These are phyloP conservation scores for Sindora glabra DNA, from an alignment of 306 rosid genomes.

Conservation along the genomic window DNA sequence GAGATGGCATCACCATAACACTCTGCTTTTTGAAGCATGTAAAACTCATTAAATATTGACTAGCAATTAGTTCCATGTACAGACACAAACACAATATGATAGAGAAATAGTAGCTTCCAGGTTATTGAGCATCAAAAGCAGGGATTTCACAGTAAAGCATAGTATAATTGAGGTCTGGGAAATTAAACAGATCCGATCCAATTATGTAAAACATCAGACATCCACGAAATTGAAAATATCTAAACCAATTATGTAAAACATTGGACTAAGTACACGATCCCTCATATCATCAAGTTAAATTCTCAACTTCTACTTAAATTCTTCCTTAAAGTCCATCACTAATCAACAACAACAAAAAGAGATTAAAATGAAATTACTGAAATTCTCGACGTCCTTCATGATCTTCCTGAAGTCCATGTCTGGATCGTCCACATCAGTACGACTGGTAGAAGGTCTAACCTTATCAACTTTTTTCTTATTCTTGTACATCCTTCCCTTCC, in stretches of 20 bases:
- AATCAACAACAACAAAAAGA: background rate
- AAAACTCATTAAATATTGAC: no score
- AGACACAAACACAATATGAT: no score
- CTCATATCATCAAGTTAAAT: background rate
- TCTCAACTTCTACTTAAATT: background rate
- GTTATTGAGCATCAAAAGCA: no score
- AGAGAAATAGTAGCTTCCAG: no score
- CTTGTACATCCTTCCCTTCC: slow-evolving; percentile 16
- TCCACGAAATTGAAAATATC: no score
- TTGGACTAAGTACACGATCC: background rate
- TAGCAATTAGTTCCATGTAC: no score
- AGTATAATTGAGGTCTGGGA: no score
- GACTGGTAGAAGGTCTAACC: background rate
- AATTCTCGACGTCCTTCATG: slow-evolving; percentile 32
- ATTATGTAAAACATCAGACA: no score
- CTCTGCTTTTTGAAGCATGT: no score
- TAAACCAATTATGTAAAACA: background rate
- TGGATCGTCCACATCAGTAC: background rate
- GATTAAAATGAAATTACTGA: slow-evolving; percentile 8
- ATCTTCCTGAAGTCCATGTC: slow-evolving; percentile 32
- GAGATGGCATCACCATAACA: no score
- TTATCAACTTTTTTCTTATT: slow-evolving; percentile 20
- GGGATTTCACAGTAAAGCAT: no score
- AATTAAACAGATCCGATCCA: no score
- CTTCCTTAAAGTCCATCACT: background rate